Percentiles rank a stretch among this genome's conserved stretches.
Evolutionary conservation across 257 asterid species (phyloP).

Genomic region (Osmanthus fragrans): DNA sequence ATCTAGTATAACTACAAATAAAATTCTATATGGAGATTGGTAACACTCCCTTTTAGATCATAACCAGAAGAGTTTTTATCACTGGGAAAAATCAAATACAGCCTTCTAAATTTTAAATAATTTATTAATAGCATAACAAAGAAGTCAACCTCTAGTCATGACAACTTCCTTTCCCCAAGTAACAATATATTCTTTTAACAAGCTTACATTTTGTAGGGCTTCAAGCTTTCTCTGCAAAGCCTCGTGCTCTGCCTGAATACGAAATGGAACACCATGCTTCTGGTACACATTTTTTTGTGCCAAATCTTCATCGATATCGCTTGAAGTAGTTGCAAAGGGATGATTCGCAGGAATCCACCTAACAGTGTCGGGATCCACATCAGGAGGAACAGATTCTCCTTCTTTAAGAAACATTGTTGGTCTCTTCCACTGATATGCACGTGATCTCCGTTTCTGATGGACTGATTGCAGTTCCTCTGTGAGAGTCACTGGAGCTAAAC

Average conservation of each 20-base stretch:
- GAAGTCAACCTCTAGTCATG: not conserved
- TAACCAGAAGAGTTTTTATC: not conserved
- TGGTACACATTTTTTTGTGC: slow-evolving; percentile 90
- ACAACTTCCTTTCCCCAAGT: not conserved
- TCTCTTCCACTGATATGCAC: slow-evolving; percentile 98
- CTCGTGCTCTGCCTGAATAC: slow-evolving; percentile 96
- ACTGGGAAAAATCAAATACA: not conserved
- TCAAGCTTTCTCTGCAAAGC: slow-evolving; percentile 96
- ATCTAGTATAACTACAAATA: not conserved
- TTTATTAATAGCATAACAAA: not conserved
- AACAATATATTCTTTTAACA: not conserved
- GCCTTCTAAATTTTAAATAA: not conserved
- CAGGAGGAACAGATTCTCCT: slow-evolving; percentile 93
- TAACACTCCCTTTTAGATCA: not conserved
- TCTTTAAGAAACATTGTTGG: slow-evolving; percentile 92
- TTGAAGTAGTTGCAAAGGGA: slow-evolving; percentile 95
- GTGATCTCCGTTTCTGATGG: slow-evolving; percentile 94
- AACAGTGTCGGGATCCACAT: slow-evolving; percentile 95
- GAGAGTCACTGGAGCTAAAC: slow-evolving; percentile 89
- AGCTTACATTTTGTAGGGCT: slow-evolving; percentile 82
- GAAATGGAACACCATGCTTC: slow-evolving; percentile 96
- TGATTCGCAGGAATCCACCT: slow-evolving; percentile 99
- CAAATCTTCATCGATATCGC: slow-evolving; percentile 92
- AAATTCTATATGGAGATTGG: not conserved
- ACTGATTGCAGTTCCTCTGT: slow-evolving; percentile 74